Conservation (phyloP, 495 filamentous ascomycete genomes). For the Penicillium alfredii region DNA sequence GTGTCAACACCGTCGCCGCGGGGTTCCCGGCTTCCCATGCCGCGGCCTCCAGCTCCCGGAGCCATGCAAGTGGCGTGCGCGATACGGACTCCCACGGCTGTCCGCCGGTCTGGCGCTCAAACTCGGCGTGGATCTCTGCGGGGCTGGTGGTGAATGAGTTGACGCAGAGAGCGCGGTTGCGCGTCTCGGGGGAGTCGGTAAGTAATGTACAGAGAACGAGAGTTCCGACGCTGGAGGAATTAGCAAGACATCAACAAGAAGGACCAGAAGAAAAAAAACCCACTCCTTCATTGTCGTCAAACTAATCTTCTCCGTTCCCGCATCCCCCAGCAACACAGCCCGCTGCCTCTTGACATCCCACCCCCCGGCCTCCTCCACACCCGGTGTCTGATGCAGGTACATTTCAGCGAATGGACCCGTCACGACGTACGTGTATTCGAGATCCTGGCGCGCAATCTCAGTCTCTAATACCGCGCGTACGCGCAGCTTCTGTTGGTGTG, state of each 20-base stretch:
- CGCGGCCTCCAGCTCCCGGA: slow-evolving; percentile 48
- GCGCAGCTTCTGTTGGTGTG: slow-evolving; percentile 64
- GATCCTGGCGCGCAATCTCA: slow-evolving; percentile 28
- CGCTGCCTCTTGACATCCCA: slow-evolving; percentile 51
- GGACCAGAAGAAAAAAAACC: slow-evolving; percentile 20
- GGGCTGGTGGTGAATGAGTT: slow-evolving; percentile 67
- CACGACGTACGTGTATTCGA: slow-evolving; percentile 60
- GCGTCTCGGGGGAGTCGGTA: slow-evolving; percentile 42
- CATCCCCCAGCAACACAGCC: slow-evolving; percentile 52
- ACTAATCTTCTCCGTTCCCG: slow-evolving; percentile 49
- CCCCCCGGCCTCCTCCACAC: slow-evolving; percentile 36
- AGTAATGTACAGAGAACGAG: slow-evolving; percentile 55
- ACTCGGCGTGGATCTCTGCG: slow-evolving; percentile 55
- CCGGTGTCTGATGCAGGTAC: slow-evolving; percentile 43
- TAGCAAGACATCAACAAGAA: slow-evolving; percentile 3
- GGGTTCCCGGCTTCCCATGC: slow-evolving; percentile 50
- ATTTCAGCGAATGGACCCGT: slow-evolving; percentile 67
- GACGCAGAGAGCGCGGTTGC: slow-evolving; percentile 54
- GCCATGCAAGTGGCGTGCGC: slow-evolving; percentile 44
- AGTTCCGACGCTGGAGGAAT: slow-evolving; percentile 51
- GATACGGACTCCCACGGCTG: slow-evolving; percentile 46
- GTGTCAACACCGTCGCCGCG: slow-evolving; percentile 48
- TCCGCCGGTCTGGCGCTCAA: slow-evolving; percentile 55
- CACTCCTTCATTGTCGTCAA: slow-evolving; percentile 65
- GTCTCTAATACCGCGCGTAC: slow-evolving; percentile 54